Conservation (phyloP, 257 asterid genomes). For the Solanum megistacrolobum region DNA sequence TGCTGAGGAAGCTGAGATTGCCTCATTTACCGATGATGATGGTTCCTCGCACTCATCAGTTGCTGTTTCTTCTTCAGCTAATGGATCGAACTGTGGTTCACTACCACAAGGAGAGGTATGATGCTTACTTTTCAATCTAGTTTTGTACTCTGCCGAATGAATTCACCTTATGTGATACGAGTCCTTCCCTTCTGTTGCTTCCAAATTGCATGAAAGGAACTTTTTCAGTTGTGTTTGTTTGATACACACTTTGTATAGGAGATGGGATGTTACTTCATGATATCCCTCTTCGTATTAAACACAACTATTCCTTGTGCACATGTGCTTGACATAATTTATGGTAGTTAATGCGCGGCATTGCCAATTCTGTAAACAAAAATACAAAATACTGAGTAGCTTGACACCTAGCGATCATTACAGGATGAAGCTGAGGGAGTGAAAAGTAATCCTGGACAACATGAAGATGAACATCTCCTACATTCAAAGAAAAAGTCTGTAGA, state of each 20-base stretch:
- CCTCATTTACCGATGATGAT: constrained; percentile 64
- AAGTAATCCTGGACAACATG: constrained; percentile 19
- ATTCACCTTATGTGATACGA: background rate
- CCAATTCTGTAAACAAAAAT: background rate
- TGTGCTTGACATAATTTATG: background rate
- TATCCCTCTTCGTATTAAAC: background rate
- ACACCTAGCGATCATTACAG: constrained; percentile 24
- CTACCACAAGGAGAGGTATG: constrained; percentile 53
- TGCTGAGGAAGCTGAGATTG: constrained; percentile 65
- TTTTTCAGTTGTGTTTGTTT: background rate
- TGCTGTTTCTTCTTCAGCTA: constrained; percentile 43
- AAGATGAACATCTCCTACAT: constrained; percentile 13
- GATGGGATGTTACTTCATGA: background rate
- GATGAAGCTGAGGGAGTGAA: constrained; percentile 25
- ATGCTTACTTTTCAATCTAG: background rate
- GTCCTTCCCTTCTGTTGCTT: background rate
- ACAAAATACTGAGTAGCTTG: background rate
- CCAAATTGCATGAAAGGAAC: background rate
- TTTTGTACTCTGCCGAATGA: background rate
- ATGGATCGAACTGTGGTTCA: constrained; percentile 49
- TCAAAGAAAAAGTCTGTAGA: constrained; percentile 15
- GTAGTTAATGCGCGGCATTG: background rate
- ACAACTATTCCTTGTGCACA: background rate
- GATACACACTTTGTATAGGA: background rate
- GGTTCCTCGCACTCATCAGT: constrained; percentile 62